Base-by-base conservation (phyloP, 352 stramenopile genomes). In the Phytophthora tubulina region DNA sequence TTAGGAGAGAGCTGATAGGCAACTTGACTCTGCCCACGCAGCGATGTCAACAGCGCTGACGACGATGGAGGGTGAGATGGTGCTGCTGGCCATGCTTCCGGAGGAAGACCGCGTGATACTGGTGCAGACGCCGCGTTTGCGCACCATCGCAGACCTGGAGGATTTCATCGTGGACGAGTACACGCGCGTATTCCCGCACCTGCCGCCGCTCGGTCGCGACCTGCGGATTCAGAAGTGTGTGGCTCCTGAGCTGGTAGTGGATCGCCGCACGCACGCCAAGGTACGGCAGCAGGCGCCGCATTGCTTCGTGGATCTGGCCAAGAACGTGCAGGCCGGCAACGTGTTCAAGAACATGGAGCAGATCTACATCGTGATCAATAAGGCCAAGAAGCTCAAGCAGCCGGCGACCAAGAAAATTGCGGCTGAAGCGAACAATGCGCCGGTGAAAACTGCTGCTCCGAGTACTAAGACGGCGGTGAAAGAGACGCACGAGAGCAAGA, bases 311-410 rank as follows among this genome's bases (percentile, higher is more conserved):
- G 86, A 94, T 45, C 64, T 94, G 52, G 82, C 83, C 66, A 94
- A 94, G 78, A 91, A 89, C 35, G 84, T 92, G 46, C 86, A 94
- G 69, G 76, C 84, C 11, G 85, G 85, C 59, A 93, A 92, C 48
- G 82, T 89, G 32, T 94, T 94, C 61, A 51, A 77, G 54, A 80
- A 88, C 64, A 94, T 94, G 86, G 86, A 94, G 73, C 86, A 91
- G 69, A 82, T 94, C 33, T 94, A 92, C 64, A 75, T 94, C 10
- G 83, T 87, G 21, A 35, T 70, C 17, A 86, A 86, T 64, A 30
- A 42, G 36, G 38, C 45, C 39, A 64, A 55, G 56, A 76, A 77
- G 31, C 57, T 72, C 27, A 62, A 67, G 33, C 31, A 54, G 13
- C 27, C 36, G 4, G 14, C 14, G 21, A 33, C 32, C 0, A 67